Evolutionary conservation across 352 stramenopile genomes (phyloP).

Genomic region (Peronosclerospora sorghi): DNA sequence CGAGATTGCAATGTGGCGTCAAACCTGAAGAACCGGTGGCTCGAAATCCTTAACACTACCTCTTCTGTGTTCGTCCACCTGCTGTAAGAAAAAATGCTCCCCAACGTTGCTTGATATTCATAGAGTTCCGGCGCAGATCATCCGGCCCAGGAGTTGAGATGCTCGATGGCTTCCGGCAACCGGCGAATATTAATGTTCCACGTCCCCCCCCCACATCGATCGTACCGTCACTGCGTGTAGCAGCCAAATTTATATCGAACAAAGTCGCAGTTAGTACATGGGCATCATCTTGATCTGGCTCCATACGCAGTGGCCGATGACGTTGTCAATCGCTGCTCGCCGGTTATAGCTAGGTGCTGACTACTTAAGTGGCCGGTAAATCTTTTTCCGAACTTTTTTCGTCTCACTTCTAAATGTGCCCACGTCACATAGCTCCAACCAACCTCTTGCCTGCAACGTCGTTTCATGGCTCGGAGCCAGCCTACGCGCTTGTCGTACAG

Average conservation of each 20-base stretch:
- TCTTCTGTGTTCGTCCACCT: constrained; percentile 1
- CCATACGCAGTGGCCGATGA: not conserved
- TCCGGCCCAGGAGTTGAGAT: constrained; percentile 3
- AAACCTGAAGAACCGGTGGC: constrained; percentile 5
- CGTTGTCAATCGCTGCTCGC: not conserved
- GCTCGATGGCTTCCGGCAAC: constrained; percentile 4
- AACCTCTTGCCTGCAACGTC: no score
- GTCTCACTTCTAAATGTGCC: constrained; percentile 2
- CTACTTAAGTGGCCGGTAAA: constrained; percentile 13
- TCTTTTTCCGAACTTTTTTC: constrained; percentile 13
- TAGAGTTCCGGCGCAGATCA: constrained; percentile 1
- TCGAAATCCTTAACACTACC: constrained; percentile 7
- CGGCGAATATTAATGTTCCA: constrained; percentile 6
- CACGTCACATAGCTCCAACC: constrained; percentile 12
- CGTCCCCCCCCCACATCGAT: constrained; percentile 13
- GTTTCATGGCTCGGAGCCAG: constrained; percentile 6
- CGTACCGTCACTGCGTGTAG: not conserved
- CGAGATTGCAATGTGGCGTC: constrained; percentile 51
- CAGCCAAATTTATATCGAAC: constrained; percentile 29
- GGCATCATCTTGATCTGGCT: constrained; percentile 1
- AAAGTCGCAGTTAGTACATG: not conserved
- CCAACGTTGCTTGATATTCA: constrained; percentile 3
- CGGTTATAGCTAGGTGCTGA: constrained; percentile 5
- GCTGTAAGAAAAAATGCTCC: not conserved
- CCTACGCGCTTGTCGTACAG: constrained; percentile 4